These are phyloP conservation scores for Zygosaccharomyces gambellarensis DNA, from an alignment of 805 yeast species.

Conservation along the genomic window DNA sequence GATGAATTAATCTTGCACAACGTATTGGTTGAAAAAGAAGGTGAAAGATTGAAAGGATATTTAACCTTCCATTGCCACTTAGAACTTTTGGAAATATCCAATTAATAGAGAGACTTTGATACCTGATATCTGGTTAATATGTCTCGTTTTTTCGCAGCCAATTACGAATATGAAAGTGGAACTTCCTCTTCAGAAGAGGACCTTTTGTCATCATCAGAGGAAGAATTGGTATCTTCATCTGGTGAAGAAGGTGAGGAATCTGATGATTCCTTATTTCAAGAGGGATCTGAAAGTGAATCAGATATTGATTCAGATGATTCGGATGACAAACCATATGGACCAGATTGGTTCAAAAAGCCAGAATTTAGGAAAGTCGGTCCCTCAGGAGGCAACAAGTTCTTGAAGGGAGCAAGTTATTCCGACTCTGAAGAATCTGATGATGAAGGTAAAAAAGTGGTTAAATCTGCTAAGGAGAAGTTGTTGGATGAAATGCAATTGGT, in stretches of 20 bases:
- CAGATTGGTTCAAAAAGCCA: conserved; percentile 42
- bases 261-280: conserved; percentile 36
- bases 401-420: conserved; percentile 35
- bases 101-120: not conserved
- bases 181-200: conserved; percentile 44
- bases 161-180: conserved; percentile 42
- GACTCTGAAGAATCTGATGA: conserved; percentile 48
- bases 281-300: conserved; percentile 35
- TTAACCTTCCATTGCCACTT: conserved; percentile 1
- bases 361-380: conserved; percentile 36
- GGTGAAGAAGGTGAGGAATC: conserved; percentile 32
- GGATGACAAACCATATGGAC: conserved; percentile 41
- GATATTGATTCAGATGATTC: conserved; percentile 42
- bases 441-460: conserved; percentile 79
- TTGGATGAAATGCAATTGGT: conserved; percentile 75
- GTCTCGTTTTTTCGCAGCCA: conserved; percentile 86
- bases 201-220: conserved; percentile 40
- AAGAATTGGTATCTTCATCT: conserved; percentile 33
- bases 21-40: not conserved
- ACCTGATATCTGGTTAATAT: conserved; percentile 34
- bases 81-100: not conserved
- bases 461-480: conserved; percentile 88
- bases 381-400: conserved; percentile 31
- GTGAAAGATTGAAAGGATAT: not conserved
- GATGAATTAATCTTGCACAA: not conserved